Conservation (phyloP, 1,139 yeast species). For the Diutina neorugosa region DNA sequence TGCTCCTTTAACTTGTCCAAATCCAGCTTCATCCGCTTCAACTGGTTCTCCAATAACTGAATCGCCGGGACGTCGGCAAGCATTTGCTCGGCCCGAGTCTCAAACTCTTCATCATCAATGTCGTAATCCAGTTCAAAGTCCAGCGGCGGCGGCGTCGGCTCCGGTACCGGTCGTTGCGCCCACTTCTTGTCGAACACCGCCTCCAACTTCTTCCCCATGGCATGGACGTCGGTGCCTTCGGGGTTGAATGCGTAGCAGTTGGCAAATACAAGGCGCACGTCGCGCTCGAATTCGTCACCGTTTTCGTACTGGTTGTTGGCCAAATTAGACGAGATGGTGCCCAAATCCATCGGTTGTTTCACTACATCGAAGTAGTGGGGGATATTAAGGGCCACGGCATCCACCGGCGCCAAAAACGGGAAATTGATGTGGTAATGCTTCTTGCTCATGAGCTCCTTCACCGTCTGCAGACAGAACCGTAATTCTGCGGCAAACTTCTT, state of each 20-base stretch:
- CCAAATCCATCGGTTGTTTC: constrained; percentile 90
- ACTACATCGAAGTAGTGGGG: constrained; percentile 81
- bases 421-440: constrained; percentile 76
- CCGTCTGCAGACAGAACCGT: constrained; percentile 70
- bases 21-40: constrained; percentile 76
- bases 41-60: constrained; percentile 75
- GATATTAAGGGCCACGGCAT: constrained; percentile 84
- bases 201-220: constrained; percentile 90
- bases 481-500: constrained; percentile 88
- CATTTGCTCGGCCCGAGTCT: constrained; percentile 35
- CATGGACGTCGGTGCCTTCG: constrained; percentile 87
- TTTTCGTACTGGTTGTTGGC: constrained; percentile 80
- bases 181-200: constrained; percentile 78
- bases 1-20: constrained; percentile 68
- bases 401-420: constrained; percentile 91
- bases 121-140: constrained; percentile 27
- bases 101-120: constrained; percentile 59
- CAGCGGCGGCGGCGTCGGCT: constrained; percentile 34
- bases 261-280: constrained; percentile 68
- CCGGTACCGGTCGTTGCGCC: constrained; percentile 79
- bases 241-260: constrained; percentile 93
- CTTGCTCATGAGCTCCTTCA: constrained; percentile 73
- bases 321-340: constrained; percentile 71
- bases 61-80: constrained; percentile 77
- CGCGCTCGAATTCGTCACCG: constrained; percentile 78